Conservation (phyloP, 768 basidiomycete genomes). For the Kwoniella europaea region DNA sequence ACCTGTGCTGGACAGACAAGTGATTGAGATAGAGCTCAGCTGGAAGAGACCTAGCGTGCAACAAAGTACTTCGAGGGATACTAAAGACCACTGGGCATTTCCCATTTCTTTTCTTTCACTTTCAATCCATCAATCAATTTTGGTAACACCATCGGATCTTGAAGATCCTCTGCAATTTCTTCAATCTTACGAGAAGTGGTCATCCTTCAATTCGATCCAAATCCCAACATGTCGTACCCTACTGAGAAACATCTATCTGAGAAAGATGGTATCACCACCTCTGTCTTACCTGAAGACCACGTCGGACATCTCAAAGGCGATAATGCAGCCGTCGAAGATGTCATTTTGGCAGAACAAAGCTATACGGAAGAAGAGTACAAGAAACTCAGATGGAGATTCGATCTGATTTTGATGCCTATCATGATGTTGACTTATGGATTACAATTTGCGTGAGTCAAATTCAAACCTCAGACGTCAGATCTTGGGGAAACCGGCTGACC, state of each 20-base stretch:
- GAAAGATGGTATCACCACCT: background rate
- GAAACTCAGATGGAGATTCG: constrained; percentile 24
- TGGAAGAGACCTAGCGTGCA: no score
- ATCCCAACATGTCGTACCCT: background rate
- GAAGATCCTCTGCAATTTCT: no score
- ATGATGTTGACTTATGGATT: constrained; percentile 31
- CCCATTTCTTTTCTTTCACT: no score
- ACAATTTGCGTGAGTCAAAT: constrained; percentile 25
- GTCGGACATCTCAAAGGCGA: background rate
- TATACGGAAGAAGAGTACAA: constrained; percentile 24
- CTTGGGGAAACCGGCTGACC: no score
- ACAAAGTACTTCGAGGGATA: no score
- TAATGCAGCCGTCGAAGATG: constrained; percentile 7
- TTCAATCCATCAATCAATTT: no score
- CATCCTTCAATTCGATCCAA: background rate
- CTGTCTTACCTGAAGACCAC: background rate
- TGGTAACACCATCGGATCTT: no score
- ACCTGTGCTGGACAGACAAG: no score
- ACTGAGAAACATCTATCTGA: background rate
- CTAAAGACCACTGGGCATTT: no score
- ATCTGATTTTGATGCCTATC: constrained; percentile 26
- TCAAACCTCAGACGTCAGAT: background rate
- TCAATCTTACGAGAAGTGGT: no score
- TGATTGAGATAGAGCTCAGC: no score
- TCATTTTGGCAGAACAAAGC: constrained; percentile 8